A percentile compares a stretch with the other conserved stretches of the same genome.
phyloP scores from a whole-genome alignment of 768 basidiomycete species.

The Podaxis carcinomalis region DNA sequence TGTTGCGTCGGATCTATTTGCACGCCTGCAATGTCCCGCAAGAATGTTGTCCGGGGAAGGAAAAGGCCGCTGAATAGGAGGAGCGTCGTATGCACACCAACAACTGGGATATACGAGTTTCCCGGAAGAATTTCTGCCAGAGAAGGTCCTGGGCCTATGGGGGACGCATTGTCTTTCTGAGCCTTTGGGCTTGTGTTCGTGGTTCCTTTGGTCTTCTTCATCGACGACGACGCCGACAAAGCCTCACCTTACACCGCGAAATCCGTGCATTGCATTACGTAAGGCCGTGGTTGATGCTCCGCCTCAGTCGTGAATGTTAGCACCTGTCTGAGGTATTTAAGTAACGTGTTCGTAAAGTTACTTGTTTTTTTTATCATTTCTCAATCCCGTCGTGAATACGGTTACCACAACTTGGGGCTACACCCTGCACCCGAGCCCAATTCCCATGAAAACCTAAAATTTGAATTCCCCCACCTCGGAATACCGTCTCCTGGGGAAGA shows the following conservation, averaged over 20 bases:
- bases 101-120: constrained; percentile 50
- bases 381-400: neutral
- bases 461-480: neutral
- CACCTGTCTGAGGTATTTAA: too few relatives aligned
- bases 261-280: neutral
- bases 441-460: neutral
- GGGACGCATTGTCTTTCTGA: neutral
- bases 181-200: neutral
- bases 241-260: neutral
- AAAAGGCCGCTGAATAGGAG: constrained; percentile 63
- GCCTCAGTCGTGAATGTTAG: neutral
- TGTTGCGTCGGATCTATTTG: constrained; percentile 25
- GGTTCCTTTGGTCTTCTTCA: neutral
- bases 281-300: neutral
- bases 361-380: neutral
- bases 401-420: neutral
- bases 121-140: constrained; percentile 3
- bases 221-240: neutral
- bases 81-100: constrained; percentile 65
- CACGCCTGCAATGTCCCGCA: constrained; percentile 33
- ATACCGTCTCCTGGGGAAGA: neutral
- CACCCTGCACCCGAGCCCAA: too few relatives aligned
- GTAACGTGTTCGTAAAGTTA: neutral
- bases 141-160: neutral
- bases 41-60: constrained; percentile 58